Base-by-base conservation (phyloP, 352 stramenopile genomes). In the Peronospora tabacina region DNA sequence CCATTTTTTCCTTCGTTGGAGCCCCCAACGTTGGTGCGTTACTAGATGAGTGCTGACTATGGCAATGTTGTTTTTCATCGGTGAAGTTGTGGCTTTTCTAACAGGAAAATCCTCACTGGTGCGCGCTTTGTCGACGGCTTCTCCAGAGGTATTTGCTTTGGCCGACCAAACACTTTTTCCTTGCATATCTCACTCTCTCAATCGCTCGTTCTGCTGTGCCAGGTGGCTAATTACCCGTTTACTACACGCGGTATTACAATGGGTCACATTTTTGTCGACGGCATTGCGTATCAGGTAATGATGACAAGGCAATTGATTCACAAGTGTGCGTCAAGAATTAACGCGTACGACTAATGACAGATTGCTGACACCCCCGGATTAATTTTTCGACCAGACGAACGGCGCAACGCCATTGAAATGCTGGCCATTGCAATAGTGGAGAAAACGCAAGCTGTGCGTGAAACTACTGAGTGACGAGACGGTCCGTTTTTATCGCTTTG, bases 191-290 rank as follows among this genome's bases (percentile, higher is more conserved):
- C 24, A 48, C 19, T 44, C 29, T 49, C 39, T 20, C 43, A 19
- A 37, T 12, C n/a, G 12, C 15, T 49, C 1, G 12, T 19, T 49
- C 1, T 48, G 9, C 5, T 55, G 8, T 47, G n/a, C 1, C 37
- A 92, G 81, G 76, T 93, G 32, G 80, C 82, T 9, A 94, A 94
- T 46, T 94, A 94, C 26, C 82, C 82, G 28, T 94, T 94, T 54
- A 94, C 82, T 24, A 94, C 82, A 11, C 74, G 82, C 15, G 82
- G 80, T 29, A 90, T 94, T 43, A 91, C 82, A 7, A 91, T 94
- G 73, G 82, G 82, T 2, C 82, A 94, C 47, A 84, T 94, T 47
- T 92, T 87, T 50, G 76, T 91, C 19, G 66, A 90, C 30, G 81
- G 81, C 32, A 71, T 82, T 38, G 82, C 82, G 13, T 90, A 87